A percentile compares a stretch with the other conserved stretches of the same genome.
phyloP scores from a whole-genome alignment of 805 yeast genomes.

The Citeromyces matritensis region DNA sequence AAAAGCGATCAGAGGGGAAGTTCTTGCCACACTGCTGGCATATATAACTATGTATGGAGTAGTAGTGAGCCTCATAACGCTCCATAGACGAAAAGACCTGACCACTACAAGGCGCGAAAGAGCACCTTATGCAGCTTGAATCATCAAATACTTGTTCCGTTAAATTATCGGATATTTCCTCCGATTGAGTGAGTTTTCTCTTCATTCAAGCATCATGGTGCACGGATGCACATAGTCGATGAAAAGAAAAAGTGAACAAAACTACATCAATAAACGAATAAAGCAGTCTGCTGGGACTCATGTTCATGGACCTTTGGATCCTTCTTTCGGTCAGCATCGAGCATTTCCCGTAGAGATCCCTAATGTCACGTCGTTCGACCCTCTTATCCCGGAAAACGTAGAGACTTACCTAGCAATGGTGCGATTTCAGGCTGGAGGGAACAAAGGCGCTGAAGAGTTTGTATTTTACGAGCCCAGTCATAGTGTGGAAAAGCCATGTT shows the following conservation, averaged over 20 bases:
- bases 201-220: too few relatives aligned
- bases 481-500: neutral
- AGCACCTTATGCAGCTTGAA: slow-evolving; percentile 4
- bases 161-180: slow-evolving; percentile 1
- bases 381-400: slow-evolving; percentile 8
- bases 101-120: slow-evolving; percentile 8
- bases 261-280: too few relatives aligned
- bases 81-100: neutral
- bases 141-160: neutral
- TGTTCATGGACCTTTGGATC: slow-evolving; percentile 17
- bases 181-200: too few relatives aligned
- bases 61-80: slow-evolving; percentile 11
- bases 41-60: slow-evolving; percentile 10
- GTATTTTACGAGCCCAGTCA: neutral
- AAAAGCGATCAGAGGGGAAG: slow-evolving; percentile 25
- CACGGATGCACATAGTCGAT: too few relatives aligned
- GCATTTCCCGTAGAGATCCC: slow-evolving; percentile 16
- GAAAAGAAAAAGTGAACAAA: neutral
- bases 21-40: slow-evolving; percentile 21
- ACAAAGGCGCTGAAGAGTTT: slow-evolving; percentile 2
- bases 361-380: slow-evolving; percentile 5
- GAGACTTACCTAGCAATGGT: slow-evolving; percentile 17
- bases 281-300: slow-evolving; percentile 2
- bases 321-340: slow-evolving; percentile 17
- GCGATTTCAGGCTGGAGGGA: slow-evolving; percentile 13